Evolutionary conservation across 441 rosid species (phyloP).

Genomic region (Brassica hybrid): DNA sequence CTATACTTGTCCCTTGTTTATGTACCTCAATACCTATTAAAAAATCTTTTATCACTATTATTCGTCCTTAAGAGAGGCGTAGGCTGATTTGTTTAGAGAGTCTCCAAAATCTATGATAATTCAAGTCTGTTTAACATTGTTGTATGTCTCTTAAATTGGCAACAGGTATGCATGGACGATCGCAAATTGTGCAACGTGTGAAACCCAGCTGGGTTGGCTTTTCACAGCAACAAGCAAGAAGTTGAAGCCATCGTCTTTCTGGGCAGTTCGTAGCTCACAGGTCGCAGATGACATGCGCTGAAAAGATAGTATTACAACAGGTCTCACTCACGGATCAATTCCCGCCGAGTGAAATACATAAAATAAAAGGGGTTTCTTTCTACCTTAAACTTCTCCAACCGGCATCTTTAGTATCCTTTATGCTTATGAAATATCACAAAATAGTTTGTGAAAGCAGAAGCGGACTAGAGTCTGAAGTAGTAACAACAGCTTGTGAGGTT

Average conservation of each 20-base stretch:
- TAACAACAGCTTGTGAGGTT: not conserved
- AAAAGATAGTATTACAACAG: not conserved
- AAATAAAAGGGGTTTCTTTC: not conserved
- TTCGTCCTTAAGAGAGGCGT: not conserved
- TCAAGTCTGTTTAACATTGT: not conserved
- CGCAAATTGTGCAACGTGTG: conserved; percentile 62
- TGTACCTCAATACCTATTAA: conserved; percentile 1
- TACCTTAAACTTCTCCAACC: not conserved
- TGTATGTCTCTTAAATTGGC: not conserved
- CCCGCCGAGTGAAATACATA: not conserved
- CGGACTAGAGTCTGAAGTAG: not conserved
- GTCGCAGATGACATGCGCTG: conserved; percentile 63
- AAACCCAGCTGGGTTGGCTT: conserved; percentile 83
- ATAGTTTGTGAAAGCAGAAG: conserved; percentile 9
- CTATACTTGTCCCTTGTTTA: not conserved
- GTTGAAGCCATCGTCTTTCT: conserved; percentile 81
- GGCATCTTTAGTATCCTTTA: not conserved
- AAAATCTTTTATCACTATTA: not conserved
- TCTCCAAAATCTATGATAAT: not conserved
- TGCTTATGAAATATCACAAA: conserved; percentile 13
- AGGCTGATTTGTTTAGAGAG: not conserved
- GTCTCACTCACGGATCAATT: not conserved
- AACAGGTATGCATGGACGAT: conserved; percentile 90
- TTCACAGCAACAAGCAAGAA: conserved; percentile 71
- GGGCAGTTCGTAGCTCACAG: conserved; percentile 86